Evolutionary conservation across 2,329 filamentous ascomycete species (phyloP), one percentile per base, ranked within the genome.

Genomic region (Diplodia seriata): DNA sequence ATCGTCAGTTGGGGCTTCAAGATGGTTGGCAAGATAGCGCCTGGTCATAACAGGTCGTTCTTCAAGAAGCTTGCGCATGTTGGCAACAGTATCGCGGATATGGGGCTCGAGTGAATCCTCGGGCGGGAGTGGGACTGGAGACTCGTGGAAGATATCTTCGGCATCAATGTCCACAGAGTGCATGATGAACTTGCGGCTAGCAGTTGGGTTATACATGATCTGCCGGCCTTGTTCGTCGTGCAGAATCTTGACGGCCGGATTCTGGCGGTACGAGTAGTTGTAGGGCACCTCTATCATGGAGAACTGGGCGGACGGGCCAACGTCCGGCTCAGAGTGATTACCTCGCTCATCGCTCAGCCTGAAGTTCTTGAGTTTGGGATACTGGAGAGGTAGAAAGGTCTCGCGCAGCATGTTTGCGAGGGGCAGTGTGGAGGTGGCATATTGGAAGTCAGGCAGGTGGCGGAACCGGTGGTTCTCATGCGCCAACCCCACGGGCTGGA

Each of bases 391-490:
- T 7, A 95, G 80, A 31, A 96, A 83, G 66, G 90, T 87, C 2
- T 93, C 85, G 64, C 87, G 85, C 68, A 97, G 88, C 69, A 89
- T 87, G 38, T 85, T 85, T 73, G 93, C 88, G 76, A 96, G 92
- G 0, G 86, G 81, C 55, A 90, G 90, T 43, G 86, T 85, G 15
- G 85, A 84, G 62, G 90, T 89, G 26, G 91, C 88, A 79, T 90
- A 94, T 74, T 96, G 92, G 74, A 96, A 96, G 78, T 98, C 94
- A 9, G 93, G 90, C 71, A 97, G 84, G 38, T 89, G 89, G 76
- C 94, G 87, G 78, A 96, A 99, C 47, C 94, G 88, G 82, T 98
- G 93, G 0, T 91, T 95, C 72, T 92, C 88, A 67, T 89, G 87
- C 69, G 97, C 86, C 23, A 88, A 79, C 8, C 93, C 93, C 3